Percentiles rank a stretch among this genome's conserved stretches.
phyloP scores from a whole-genome alignment of 768 basidiomycete species.

The Leccinum arenicola region DNA sequence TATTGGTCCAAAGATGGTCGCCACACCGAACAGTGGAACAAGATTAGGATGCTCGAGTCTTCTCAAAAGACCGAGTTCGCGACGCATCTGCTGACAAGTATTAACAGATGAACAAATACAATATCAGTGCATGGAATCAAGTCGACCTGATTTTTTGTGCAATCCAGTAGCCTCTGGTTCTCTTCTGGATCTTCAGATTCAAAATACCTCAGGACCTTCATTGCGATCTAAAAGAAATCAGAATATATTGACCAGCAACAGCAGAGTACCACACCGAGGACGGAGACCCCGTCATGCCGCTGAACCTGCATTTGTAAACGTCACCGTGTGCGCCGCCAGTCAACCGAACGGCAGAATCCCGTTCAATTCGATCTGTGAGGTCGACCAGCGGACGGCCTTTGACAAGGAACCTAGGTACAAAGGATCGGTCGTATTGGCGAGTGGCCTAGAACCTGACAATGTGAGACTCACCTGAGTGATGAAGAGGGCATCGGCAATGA shows the following conservation, averaged over 20 bases:
- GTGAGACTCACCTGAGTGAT: too few species aligned
- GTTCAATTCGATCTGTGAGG: conserved; percentile 1
- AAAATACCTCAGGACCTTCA: background rate
- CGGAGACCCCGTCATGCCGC: background rate
- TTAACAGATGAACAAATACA: background rate
- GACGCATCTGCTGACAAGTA: background rate
- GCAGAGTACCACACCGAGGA: background rate
- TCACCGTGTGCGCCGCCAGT: background rate
- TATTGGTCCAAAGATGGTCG: background rate
- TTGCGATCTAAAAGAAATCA: background rate
- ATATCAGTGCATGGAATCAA: background rate
- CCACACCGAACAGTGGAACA: background rate
- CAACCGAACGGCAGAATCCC: background rate
- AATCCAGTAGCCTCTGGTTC: background rate
- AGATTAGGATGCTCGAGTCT: conserved; percentile 2
- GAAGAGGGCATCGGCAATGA: too few species aligned
- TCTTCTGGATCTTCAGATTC: background rate
- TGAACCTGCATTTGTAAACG: conserved; percentile 4
- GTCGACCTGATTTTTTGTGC: background rate
- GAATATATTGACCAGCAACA: background rate
- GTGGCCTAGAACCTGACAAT: too few species aligned
- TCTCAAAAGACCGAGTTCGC: conserved; percentile 2
- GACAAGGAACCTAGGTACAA: background rate
- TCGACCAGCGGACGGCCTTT: background rate
- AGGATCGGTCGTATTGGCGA: background rate